Conservation (phyloP, 1,139 yeast genomes). For the Scheffersomyces segobiensis region DNA sequence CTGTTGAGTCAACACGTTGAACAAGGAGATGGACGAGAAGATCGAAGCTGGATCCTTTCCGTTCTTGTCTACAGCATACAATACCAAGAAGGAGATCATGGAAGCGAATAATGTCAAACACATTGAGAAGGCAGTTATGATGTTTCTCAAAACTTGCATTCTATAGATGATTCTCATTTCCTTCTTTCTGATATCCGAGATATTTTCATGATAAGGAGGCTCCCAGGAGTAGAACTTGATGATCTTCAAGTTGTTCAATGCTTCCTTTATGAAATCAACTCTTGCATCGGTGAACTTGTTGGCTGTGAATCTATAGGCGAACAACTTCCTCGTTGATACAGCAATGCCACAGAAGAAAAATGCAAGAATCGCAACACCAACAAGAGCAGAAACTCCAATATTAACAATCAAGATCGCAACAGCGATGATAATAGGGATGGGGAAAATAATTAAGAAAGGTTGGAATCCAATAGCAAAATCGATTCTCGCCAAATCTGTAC, state of each 20-base stretch:
- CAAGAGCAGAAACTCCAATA: slow-evolving; percentile 72
- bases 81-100: slow-evolving; percentile 69
- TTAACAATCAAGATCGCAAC: slow-evolving; percentile 66
- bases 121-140: slow-evolving; percentile 57
- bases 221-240: slow-evolving; percentile 76
- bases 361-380: slow-evolving; percentile 51
- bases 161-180: slow-evolving; percentile 52
- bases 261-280: slow-evolving; percentile 62
- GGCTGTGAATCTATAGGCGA: slow-evolving; percentile 43
- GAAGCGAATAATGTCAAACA: slow-evolving; percentile 69
- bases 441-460: slow-evolving; percentile 63
- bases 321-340: slow-evolving; percentile 35
- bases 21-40: slow-evolving; percentile 79
- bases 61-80: slow-evolving; percentile 49
- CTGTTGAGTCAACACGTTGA: slow-evolving; percentile 56
- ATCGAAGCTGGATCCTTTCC: slow-evolving; percentile 65
- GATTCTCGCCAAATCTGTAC: slow-evolving; percentile 77
- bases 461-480: slow-evolving; percentile 76
- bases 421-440: slow-evolving; percentile 59
- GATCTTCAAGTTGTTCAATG: slow-evolving; percentile 63
- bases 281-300: slow-evolving; percentile 57
- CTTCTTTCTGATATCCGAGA: slow-evolving; percentile 44
- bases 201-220: slow-evolving; percentile 49
- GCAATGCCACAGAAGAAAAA: slow-evolving; percentile 42
- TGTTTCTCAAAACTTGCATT: slow-evolving; percentile 58